Evolutionary conservation across 345 rosid genomes (phyloP).

Genomic region (Bruguiera sexangula): DNA sequence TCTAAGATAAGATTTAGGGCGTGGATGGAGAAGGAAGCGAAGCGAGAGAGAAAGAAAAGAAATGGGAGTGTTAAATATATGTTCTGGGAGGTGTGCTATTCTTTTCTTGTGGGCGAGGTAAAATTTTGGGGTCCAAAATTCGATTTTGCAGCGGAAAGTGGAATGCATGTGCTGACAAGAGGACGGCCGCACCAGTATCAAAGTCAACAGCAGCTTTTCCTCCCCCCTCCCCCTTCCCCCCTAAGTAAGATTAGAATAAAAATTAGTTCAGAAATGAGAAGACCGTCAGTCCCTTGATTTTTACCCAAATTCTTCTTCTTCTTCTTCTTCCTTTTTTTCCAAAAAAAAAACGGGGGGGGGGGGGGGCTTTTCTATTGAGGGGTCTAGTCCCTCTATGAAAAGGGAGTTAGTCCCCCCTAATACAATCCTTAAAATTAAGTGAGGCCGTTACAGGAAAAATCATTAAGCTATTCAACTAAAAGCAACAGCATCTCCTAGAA

Average conservation of each 20-base stretch:
- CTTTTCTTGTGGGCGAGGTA: slow-evolving; percentile 31
- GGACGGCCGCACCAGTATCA: slow-evolving; percentile 60
- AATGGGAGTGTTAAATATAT: slow-evolving; percentile 17
- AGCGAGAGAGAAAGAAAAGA: slow-evolving; percentile 4
- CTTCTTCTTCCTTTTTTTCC: too few relatives aligned
- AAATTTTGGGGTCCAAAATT: slow-evolving; percentile 54
- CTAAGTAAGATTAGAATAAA: background rate
- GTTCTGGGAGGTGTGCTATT: slow-evolving; percentile 10
- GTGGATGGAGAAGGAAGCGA: slow-evolving; percentile 1
- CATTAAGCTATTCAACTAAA: slow-evolving; percentile 2
- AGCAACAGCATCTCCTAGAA: slow-evolving; percentile 4
- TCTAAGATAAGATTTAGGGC: slow-evolving; percentile 7
- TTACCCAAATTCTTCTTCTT: too few relatives aligned
- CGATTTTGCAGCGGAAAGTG: slow-evolving; percentile 88
- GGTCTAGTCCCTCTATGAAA: too few relatives aligned
- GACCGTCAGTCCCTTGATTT: too few relatives aligned
- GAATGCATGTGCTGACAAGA: slow-evolving; percentile 91
- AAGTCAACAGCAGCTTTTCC: slow-evolving; percentile 73
- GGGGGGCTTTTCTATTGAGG: too few relatives aligned
- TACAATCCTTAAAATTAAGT: too few relatives aligned
- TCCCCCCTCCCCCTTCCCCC: slow-evolving; percentile 24
- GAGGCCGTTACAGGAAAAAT: too few relatives aligned
- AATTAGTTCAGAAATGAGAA: too few relatives aligned
- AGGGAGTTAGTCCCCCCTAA: too few relatives aligned
- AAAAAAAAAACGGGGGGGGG: too few relatives aligned